A percentile compares a stretch with the other conserved stretches of the same genome.
Conservation (phyloP, 371 early-diverging fungal genomes). For the Mucor irregularis region DNA sequence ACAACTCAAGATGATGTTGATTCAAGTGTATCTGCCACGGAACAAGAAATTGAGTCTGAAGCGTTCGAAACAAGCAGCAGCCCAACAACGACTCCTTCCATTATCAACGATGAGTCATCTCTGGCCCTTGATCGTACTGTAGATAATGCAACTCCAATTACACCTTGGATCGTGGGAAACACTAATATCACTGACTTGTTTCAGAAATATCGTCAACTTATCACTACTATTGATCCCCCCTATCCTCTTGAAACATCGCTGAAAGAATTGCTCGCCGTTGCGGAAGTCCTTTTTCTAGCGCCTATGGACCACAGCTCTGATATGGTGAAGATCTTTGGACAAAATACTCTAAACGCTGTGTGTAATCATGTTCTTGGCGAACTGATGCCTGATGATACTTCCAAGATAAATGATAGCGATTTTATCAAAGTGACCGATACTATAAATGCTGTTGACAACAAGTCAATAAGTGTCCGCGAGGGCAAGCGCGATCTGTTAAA, state of each 20-base stretch:
- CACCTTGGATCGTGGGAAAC: slow-evolving; percentile 20
- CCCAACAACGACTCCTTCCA: slow-evolving; percentile 19
- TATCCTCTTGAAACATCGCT: slow-evolving; percentile 21
- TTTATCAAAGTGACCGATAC: slow-evolving; percentile 23
- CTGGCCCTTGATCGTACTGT: slow-evolving; percentile 20
- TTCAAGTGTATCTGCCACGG: slow-evolving; percentile 5
- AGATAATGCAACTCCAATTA: slow-evolving; percentile 19
- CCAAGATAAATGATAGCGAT: slow-evolving; percentile 25
- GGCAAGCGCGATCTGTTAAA: slow-evolving; percentile 24
- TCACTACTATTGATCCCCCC: slow-evolving; percentile 12
- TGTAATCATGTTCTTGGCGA: slow-evolving; percentile 25
- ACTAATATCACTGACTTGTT: slow-evolving; percentile 21
- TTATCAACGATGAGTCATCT: slow-evolving; percentile 19
- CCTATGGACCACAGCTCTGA: slow-evolving; percentile 17
- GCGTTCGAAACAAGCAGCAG: slow-evolving; percentile 16
- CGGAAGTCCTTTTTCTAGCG: slow-evolving; percentile 22
- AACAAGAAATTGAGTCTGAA: slow-evolving; percentile 9
- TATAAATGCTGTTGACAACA: slow-evolving; percentile 21
- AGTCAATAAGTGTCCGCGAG: slow-evolving; percentile 19
- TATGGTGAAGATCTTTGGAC: slow-evolving; percentile 22
- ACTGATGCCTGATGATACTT: slow-evolving; percentile 16
- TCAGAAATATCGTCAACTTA: slow-evolving; percentile 18
- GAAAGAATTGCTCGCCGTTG: slow-evolving; percentile 20
- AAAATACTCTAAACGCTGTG: slow-evolving; percentile 19
- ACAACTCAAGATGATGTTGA: slow-evolving; percentile 13